phyloP scores from a whole-genome alignment of 768 basidiomycete species.

The Rhizopogon vesiculosus region DNA sequence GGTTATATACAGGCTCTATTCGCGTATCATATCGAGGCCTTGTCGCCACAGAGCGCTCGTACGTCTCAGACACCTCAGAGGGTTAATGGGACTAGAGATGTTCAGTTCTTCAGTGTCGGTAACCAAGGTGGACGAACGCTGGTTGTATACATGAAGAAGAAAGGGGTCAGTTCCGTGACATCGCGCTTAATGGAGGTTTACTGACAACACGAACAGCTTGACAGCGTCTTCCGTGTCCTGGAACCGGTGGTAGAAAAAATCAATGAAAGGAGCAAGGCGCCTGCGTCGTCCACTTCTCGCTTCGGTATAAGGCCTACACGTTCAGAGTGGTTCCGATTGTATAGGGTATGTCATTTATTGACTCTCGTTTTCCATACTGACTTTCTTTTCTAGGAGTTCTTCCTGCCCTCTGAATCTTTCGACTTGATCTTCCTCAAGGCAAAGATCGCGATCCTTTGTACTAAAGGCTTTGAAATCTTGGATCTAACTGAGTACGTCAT shows the following conservation, averaged over 20 bases:
- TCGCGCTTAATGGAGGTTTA: slow-evolving; percentile 5
- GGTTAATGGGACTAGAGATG: slow-evolving; percentile 85
- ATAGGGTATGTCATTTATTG: slow-evolving; percentile 43
- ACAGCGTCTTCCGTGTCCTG: slow-evolving; percentile 95
- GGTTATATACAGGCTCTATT: slow-evolving; percentile 61
- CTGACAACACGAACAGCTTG: slow-evolving; percentile 39
- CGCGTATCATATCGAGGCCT: slow-evolving; percentile 93
- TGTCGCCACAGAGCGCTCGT: slow-evolving; percentile 65
- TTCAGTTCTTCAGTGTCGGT: slow-evolving; percentile 95
- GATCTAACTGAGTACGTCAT: slow-evolving; percentile 79
- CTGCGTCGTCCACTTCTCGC: slow-evolving; percentile 66
- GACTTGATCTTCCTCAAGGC: slow-evolving; percentile 91
- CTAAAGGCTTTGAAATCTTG: slow-evolving; percentile 97
- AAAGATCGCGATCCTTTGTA: slow-evolving; percentile 88
- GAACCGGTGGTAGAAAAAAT: slow-evolving; percentile 93
- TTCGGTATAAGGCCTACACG: slow-evolving; percentile 75
- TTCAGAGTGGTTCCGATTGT: slow-evolving; percentile 93
- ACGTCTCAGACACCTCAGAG: slow-evolving; percentile 83
- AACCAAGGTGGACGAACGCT: slow-evolving; percentile 82
- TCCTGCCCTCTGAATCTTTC: slow-evolving; percentile 86
- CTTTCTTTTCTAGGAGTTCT: slow-evolving; percentile 59
- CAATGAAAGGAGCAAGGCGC: slow-evolving; percentile 68
- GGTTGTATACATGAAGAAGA: slow-evolving; percentile 94
- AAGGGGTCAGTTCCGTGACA: slow-evolving; percentile 50
- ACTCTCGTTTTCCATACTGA: background rate